Conservation (phyloP, 208 protist genomes). For the Trypanosoma avium region DNA sequence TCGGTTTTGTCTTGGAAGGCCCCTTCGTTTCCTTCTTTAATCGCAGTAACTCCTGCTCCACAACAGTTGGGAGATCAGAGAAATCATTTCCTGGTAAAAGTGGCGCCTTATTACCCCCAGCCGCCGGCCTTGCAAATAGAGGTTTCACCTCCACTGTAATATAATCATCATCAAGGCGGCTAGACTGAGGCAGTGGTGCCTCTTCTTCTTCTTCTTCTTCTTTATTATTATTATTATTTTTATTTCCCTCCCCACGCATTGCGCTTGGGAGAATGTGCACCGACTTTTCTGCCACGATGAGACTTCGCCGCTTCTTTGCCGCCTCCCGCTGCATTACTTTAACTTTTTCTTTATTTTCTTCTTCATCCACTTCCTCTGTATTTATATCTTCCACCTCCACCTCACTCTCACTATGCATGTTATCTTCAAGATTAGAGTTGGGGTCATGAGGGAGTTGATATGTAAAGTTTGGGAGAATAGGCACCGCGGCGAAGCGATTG, state of each 20-base stretch:
- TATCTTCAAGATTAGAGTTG: too few species aligned
- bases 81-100: slow-evolving; percentile 75
- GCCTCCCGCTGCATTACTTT: slow-evolving; percentile 10
- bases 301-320: slow-evolving; percentile 3
- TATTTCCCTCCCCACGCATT: slow-evolving; percentile 47
- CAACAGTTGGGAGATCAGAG: slow-evolving; percentile 70
- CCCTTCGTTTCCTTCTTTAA: slow-evolving; percentile 78
- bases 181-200: background rate
- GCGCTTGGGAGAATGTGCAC: slow-evolving; percentile 59
- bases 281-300: slow-evolving; percentile 29
- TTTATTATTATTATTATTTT: too few species aligned
- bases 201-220: background rate
- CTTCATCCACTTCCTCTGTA: slow-evolving; percentile 4
- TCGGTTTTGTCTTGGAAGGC: slow-evolving; percentile 64
- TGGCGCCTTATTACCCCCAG: too few species aligned
- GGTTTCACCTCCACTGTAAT: slow-evolving; percentile 81
- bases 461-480: slow-evolving; percentile 87
- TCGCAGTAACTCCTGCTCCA: slow-evolving; percentile 73
- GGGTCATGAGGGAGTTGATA: slow-evolving; percentile 58
- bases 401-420: too few species aligned
- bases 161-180: slow-evolving; percentile 42
- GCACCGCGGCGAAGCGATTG: slow-evolving; percentile 83
- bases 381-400: background rate
- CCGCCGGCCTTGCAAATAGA: slow-evolving; percentile 24
- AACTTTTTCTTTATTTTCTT: slow-evolving; percentile 34